Conservation (phyloP, 2,329 filamentous ascomycete species). For the Colletotrichum theobromicola region DNA sequence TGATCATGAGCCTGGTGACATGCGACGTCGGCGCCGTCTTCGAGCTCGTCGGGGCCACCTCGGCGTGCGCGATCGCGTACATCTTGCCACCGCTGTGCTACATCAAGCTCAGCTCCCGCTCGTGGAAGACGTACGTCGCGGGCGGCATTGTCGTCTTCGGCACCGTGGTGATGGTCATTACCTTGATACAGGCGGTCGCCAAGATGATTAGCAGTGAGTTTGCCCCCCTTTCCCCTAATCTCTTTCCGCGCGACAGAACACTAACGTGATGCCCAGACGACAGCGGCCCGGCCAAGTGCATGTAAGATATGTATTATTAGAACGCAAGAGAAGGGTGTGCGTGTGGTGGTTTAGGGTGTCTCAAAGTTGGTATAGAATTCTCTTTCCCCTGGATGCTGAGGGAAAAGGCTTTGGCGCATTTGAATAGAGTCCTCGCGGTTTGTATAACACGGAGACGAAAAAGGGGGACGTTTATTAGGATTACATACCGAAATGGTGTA, state of each 20-base stretch:
- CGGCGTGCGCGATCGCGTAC: constrained; percentile 91
- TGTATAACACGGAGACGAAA: neutral
- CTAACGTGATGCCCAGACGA: neutral
- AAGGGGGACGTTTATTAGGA: neutral
- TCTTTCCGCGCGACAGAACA: too few species aligned
- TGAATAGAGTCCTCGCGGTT: neutral
- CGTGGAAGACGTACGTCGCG: constrained; percentile 76
- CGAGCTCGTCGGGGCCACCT: constrained; percentile 94
- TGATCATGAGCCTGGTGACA: constrained; percentile 80
- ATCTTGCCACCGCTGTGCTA: constrained; percentile 95
- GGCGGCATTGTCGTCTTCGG: constrained; percentile 81
- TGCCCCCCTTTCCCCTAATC: too few species aligned
- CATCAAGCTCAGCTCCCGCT: constrained; percentile 84
- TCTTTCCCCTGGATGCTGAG: neutral
- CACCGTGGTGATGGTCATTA: constrained; percentile 79
- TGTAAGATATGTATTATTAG: constrained; percentile 11
- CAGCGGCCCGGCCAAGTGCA: constrained; percentile 14
- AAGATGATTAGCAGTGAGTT: constrained; percentile 66
- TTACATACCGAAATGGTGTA: neutral
- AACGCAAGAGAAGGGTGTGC: neutral
- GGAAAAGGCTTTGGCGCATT: neutral
- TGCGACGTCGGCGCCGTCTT: constrained; percentile 96
- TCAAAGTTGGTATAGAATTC: neutral
- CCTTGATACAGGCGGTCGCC: constrained; percentile 71
- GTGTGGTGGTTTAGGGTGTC: neutral